phyloP scores from a whole-genome alignment of 78 protist species.

The Speleostelium caveatum region DNA sequence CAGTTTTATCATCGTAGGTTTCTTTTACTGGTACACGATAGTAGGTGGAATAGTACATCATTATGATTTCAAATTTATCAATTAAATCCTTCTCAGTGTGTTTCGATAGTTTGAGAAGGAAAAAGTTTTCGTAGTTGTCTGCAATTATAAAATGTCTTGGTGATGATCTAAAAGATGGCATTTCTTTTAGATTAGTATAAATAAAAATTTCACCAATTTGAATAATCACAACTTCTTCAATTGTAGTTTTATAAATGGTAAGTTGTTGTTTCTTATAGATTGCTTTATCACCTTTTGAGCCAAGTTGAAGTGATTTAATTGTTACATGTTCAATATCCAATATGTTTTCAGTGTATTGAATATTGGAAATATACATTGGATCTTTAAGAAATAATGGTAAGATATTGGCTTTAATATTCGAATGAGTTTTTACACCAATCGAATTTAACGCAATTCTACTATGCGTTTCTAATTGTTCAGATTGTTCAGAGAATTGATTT shows the following conservation, averaged over 20 bases:
- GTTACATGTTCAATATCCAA: conserved; percentile 15
- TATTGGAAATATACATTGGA: conserved; percentile 32
- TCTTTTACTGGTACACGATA: conserved; percentile 44
- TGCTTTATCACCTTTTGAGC: conserved; percentile 23
- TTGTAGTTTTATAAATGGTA: conserved; percentile 24
- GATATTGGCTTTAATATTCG: conserved; percentile 14
- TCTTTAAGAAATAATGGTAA: conserved; percentile 5
- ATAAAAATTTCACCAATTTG: conserved; percentile 43
- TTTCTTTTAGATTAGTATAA: conserved; percentile 53
- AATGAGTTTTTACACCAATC: conserved; percentile 18
- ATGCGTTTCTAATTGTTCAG: conserved; percentile 17
- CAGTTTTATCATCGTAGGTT: conserved; percentile 35
- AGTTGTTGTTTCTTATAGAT: conserved; percentile 5
- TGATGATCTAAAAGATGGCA: conserved; percentile 19
- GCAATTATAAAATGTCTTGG: conserved; percentile 46
- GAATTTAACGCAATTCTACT: conserved; percentile 38
- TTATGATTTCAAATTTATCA: conserved; percentile 44
- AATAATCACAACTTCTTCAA: background rate
- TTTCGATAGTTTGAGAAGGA: conserved; percentile 1
- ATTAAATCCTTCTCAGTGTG: conserved; percentile 25
- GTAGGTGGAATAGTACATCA: conserved; percentile 41
- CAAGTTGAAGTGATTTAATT: conserved; percentile 12
- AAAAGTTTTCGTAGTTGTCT: conserved; percentile 34
- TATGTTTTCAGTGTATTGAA: conserved; percentile 46
- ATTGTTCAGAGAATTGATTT: background rate